Percentiles rank a stretch among this genome's conserved stretches.
Conservation (phyloP, 1,139 yeast species). For the Magnusiomyces suaveolens region DNA sequence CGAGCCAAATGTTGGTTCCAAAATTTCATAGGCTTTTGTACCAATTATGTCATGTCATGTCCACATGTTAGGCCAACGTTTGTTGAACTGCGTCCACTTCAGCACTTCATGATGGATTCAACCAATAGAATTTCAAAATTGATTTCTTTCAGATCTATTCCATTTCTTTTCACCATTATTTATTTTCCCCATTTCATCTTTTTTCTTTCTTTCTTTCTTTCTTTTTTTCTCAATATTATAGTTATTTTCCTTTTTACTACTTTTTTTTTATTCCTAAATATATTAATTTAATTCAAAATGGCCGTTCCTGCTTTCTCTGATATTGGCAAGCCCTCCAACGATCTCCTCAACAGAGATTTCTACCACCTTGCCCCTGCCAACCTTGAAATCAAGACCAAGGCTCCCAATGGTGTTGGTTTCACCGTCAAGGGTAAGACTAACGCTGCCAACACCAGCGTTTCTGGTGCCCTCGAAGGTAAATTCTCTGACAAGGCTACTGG, state of each 20-base stretch:
- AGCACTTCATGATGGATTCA: too few relatives aligned
- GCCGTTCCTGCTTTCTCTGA: conserved; percentile 45
- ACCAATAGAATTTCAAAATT: neutral
- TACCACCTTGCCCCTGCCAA: conserved; percentile 84
- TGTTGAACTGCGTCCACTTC: too few relatives aligned
- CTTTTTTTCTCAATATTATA: neutral
- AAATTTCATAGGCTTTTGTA: too few relatives aligned
- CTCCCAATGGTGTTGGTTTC: conserved; percentile 95
- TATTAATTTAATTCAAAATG: conserved; percentile 20
- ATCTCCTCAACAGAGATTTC: conserved; percentile 83
- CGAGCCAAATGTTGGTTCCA: too few relatives aligned
- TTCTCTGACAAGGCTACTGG: conserved; percentile 91
- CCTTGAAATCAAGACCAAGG: conserved; percentile 81
- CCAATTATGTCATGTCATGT: too few relatives aligned
- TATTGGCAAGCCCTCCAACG: conserved; percentile 83
- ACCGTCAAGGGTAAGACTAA: conserved; percentile 88
- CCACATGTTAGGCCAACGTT: too few relatives aligned
- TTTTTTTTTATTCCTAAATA: neutral
- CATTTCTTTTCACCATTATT: neutral
- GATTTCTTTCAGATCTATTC: neutral
- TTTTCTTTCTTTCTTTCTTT: neutral
- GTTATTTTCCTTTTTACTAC: neutral
- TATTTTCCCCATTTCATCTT: neutral
- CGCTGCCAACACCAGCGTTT: conserved; percentile 65
- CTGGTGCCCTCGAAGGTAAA: conserved; percentile 87